Percentiles rank a stretch among this genome's conserved stretches.
These are phyloP conservation scores for Cyberlindnera suaveolens DNA, from an alignment of 805 yeast species.

Conservation along the genomic window DNA sequence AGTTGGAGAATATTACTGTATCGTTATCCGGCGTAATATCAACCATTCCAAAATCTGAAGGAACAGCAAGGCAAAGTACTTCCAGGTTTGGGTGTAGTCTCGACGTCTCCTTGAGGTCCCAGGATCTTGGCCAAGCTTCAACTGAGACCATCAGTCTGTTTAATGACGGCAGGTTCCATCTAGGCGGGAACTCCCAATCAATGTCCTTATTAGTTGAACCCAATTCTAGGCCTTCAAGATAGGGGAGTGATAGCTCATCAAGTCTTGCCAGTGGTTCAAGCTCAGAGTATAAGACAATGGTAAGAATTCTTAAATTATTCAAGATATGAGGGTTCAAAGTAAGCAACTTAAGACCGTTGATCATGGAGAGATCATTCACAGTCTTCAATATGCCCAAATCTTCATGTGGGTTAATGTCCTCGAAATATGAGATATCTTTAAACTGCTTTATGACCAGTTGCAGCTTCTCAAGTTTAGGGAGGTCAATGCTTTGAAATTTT, in stretches of 20 bases:
- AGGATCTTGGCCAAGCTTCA: neutral
- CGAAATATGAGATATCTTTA: neutral
- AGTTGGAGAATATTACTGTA: neutral
- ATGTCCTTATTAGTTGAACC: neutral
- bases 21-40: neutral
- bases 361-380: neutral
- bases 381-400: neutral
- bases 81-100: neutral
- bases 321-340: neutral
- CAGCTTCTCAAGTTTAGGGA: neutral
- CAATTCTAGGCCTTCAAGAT: neutral
- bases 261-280: neutral
- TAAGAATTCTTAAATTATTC: neutral
- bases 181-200: slow-evolving; percentile 1
- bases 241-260: neutral
- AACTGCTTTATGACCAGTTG: neutral
- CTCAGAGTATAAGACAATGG: neutral
- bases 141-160: neutral
- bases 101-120: neutral
- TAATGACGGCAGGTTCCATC: neutral
- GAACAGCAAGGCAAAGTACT: neutral
- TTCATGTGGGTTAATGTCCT: neutral
- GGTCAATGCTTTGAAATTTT: neutral
- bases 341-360: neutral
- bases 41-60: slow-evolving; percentile 1